Evolutionary conservation across 1,284 basidiomycete genomes (phyloP).

Genomic region (Ceratobasidium sp.): DNA sequence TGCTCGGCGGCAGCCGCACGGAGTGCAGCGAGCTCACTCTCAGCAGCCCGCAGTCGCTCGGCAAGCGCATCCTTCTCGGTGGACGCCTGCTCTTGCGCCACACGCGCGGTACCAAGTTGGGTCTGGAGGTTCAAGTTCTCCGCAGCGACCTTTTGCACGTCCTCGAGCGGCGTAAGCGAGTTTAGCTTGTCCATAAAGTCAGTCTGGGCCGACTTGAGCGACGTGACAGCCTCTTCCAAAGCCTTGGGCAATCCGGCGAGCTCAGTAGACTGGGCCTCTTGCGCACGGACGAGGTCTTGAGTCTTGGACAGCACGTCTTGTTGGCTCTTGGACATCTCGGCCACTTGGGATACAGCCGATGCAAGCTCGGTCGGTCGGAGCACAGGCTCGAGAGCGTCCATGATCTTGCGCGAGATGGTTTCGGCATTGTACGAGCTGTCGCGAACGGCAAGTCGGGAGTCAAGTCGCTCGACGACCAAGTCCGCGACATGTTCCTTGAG

Average conservation of each 20-base stretch:
- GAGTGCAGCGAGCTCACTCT: slow-evolving; percentile 67
- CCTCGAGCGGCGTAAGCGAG: slow-evolving; percentile 63
- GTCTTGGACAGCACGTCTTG: slow-evolving; percentile 34
- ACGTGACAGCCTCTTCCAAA: slow-evolving; percentile 60
- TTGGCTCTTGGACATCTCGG: slow-evolving; percentile 47
- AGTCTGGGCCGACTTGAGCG: slow-evolving; percentile 64
- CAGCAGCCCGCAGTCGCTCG: slow-evolving; percentile 65
- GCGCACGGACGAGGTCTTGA: slow-evolving; percentile 52
- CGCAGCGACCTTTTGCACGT: slow-evolving; percentile 61
- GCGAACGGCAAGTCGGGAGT: slow-evolving; percentile 75
- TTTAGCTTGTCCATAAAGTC: slow-evolving; percentile 60
- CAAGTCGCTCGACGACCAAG: slow-evolving; percentile 79
- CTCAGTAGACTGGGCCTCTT: slow-evolving; percentile 60
- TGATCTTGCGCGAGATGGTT: slow-evolving; percentile 56
- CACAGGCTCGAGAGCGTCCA: slow-evolving; percentile 59
- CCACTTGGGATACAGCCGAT: slow-evolving; percentile 47
- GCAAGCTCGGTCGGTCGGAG: slow-evolving; percentile 57
- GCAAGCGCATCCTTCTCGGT: slow-evolving; percentile 76
- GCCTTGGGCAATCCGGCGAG: slow-evolving; percentile 64
- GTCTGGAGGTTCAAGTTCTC: slow-evolving; percentile 69
- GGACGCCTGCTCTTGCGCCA: slow-evolving; percentile 74
- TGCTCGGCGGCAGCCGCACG: slow-evolving; percentile 61
- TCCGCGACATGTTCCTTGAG: slow-evolving; percentile 86
- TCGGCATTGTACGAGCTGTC: slow-evolving; percentile 69
- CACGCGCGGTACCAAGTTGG: slow-evolving; percentile 73